These are phyloP conservation scores for Teunomyces lycoperdinae DNA, from an alignment of 805 yeast genomes.

Conservation along the genomic window DNA sequence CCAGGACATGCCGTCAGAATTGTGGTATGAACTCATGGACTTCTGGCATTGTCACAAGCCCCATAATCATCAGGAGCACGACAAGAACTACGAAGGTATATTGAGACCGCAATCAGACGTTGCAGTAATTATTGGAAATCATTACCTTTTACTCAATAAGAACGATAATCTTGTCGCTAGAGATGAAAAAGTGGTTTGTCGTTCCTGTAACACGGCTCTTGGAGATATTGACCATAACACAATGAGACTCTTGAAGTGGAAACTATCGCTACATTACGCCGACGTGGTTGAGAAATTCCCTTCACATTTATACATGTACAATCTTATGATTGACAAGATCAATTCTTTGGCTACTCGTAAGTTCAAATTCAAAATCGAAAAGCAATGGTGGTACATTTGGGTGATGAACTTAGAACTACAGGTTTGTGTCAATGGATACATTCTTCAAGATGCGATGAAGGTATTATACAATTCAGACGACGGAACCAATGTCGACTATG, in stretches of 20 bases:
- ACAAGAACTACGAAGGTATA: slow-evolving; percentile 34
- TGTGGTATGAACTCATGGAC: slow-evolving; percentile 95
- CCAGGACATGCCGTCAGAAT: slow-evolving; percentile 80
- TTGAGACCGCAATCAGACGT: slow-evolving; percentile 41
- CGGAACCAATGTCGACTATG: slow-evolving; percentile 7
- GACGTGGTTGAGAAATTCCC: slow-evolving; percentile 14
- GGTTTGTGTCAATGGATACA: slow-evolving; percentile 18
- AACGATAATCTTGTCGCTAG: slow-evolving; percentile 5
- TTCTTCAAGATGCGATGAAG: slow-evolving; percentile 25
- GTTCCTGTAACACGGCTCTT: slow-evolving; percentile 31
- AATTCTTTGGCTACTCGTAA: slow-evolving; percentile 38
- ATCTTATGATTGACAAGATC: slow-evolving; percentile 32
- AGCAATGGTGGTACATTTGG: slow-evolving; percentile 28
- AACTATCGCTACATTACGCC: slow-evolving; percentile 4
- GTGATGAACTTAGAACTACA: slow-evolving; percentile 34
- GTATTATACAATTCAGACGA: slow-evolving; percentile 19
- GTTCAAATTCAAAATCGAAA: slow-evolving; percentile 17
- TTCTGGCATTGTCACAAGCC: slow-evolving; percentile 98
- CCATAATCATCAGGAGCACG: slow-evolving; percentile 17
- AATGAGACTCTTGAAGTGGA: slow-evolving; percentile 11
- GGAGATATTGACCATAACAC: slow-evolving; percentile 34
- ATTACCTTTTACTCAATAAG: slow-evolving; percentile 46
- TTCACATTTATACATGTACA: slow-evolving; percentile 18
- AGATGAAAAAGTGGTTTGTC: slow-evolving; percentile 26
- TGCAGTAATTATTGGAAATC: slow-evolving; percentile 52